Base-by-base conservation (phyloP, 352 stramenopile genomes). In the Phytopythium oedochilum region DNA sequence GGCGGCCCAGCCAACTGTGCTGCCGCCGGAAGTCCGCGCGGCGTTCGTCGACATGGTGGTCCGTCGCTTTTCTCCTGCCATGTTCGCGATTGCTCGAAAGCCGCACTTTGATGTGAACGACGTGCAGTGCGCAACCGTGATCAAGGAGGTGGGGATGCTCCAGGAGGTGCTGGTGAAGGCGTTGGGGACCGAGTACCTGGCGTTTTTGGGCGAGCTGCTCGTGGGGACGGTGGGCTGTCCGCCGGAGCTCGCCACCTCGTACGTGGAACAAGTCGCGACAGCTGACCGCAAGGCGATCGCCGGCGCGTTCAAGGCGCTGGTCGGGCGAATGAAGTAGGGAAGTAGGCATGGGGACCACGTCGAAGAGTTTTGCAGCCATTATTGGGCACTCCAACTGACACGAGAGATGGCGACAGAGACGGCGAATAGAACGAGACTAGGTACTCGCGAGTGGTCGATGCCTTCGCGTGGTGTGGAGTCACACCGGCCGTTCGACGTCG, bases 131-230 rank as follows among this genome's bases (percentile, higher is more conserved):
- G 61, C 68, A 29, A 39, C 78, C 29, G 74, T 70, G 40, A 75
- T 91, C 40, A 92, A 92, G 57, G 84, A 92, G 60, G 83, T 92
- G 51, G 81, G 78, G 9, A 79, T 73, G 48, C 64, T 91, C 61
- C 79, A 91, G 60, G 76, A 80, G 3, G 66, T 83, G 49, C 60
- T 90, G 51, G 65, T 85, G 10, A 70, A 70, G 25, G 69, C 75
- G 2, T 28, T 92, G 11, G 79, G 81, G 10, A 46, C 77, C 25
- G 68, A 88, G 68, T 94, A 91, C 43, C 25, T 86, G 38, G 64
- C 52, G 7, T 90, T 78, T 35, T n/a, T 92, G 25, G 63, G 70
- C 14, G 73, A 89, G 51, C 70, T 85, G 38, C 86, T 83, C 60
- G 57, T 94, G 32, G 73, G 72, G 22, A 75, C 75, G 10, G 40